Conservation (phyloP, 805 yeast species). For the Spathaspora sp. region DNA sequence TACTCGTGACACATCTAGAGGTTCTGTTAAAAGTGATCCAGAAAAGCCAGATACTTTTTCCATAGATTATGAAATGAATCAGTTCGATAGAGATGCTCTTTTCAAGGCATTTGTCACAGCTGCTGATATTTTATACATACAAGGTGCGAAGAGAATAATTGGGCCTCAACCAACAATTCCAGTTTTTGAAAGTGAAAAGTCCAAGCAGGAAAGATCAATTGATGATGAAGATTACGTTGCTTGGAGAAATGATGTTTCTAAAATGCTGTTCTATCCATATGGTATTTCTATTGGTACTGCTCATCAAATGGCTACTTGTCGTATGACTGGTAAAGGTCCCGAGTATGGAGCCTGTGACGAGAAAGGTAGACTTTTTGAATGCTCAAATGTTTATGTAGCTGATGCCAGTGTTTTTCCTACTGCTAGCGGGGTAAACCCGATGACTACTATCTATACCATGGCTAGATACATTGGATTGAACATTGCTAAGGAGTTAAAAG, state of each 20-base stretch:
- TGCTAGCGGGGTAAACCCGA: conserved; percentile 54
- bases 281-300: conserved; percentile 42
- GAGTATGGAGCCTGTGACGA: conserved; percentile 40
- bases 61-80: conserved; percentile 37
- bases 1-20: conserved; percentile 42
- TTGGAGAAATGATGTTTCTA: conserved; percentile 26
- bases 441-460: conserved; percentile 46
- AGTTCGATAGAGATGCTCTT: conserved; percentile 41
- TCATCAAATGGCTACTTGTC: conserved; percentile 52
- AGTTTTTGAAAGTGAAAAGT: too few species aligned
- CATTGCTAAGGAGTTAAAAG: conserved; percentile 30
- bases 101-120: conserved; percentile 32
- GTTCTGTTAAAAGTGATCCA: conserved; percentile 32
- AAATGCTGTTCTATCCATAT: conserved; percentile 22
- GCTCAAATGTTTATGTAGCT: conserved; percentile 45
- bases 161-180: conserved; percentile 27
- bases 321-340: conserved; percentile 47
- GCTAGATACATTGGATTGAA: conserved; percentile 40
- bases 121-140: conserved; percentile 44
- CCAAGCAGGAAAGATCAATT: too few species aligned
- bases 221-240: too few species aligned
- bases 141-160: conserved; percentile 45
- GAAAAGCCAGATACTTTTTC: conserved; percentile 26
- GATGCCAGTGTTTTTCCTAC: conserved; percentile 50
- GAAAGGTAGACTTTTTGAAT: conserved; percentile 46